Base-by-base conservation (phyloP, 257 asterid genomes). In the Mitragyna speciosa region DNA sequence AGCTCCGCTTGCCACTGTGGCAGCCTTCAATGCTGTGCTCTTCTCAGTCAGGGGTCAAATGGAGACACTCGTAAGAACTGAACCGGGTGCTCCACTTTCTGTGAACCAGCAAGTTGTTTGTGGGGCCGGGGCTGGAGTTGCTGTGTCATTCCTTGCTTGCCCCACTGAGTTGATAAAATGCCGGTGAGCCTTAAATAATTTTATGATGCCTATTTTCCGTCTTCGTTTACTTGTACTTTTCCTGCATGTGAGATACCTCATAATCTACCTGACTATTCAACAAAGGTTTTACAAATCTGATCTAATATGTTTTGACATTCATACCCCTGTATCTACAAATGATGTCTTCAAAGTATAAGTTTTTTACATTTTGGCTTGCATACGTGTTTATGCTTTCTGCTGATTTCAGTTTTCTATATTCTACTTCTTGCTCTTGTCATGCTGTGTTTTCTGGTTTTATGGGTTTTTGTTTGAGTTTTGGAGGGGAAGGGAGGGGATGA, bases 101-200 rank as follows among this genome's bases (percentile, higher is more conserved):
- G 89, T 94, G 70, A 83, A 77, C 83, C 98, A 94, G 87, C 98
- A 94, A 86, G 82, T 89, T 16, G 78, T 92, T 83, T 88, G 94
- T 82, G 98, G 98, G n/a, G 97, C 97, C 17, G 98, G 97, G 63
- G 98, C 98, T 70, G 98, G 98, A 67, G 80, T 88, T 56, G 95
- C 96, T 14, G 98, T 92, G 47, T 90, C 98, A 2, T 84, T 94
- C 82, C 91, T 94, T 16, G 98, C 95, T 76, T 92, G 98, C 84
- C 98, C 97, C 31, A 90, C 99, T 7, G 99, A 95, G 81, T 80
- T 95, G 86, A 90, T 95, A 72, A 93, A 95, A 79, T 95, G 98
- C 97, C 91, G 98, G 98, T 92, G 52, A 45, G 86, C 77, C 33
- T 66, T 49, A 15, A 16, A 17, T 5, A 45, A 19, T 28, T 16